Evolutionary conservation across 2,329 filamentous ascomycete species (phyloP).

Genomic region (Orbilia blumenaviensis): DNA sequence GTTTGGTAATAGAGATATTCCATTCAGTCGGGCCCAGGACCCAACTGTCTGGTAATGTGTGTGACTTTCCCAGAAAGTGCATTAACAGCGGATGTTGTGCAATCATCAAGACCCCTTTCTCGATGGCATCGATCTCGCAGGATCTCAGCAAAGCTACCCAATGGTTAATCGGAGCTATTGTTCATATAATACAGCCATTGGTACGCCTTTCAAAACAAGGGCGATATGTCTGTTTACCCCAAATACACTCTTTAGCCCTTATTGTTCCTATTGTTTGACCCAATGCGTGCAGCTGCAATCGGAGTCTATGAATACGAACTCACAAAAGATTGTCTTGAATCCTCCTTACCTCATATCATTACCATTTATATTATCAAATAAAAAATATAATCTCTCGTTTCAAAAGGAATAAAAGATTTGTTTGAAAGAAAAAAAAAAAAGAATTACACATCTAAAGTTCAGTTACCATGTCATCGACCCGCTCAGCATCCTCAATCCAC

Average conservation of each 20-base stretch:
- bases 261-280: constrained; percentile 7
- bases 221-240: neutral
- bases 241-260: neutral
- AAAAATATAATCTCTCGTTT: no score
- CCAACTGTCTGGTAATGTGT: constrained; percentile 30
- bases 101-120: constrained; percentile 37
- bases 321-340: neutral
- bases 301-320: neutral
- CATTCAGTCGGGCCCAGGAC: constrained; percentile 23
- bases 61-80: constrained; percentile 21
- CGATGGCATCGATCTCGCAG: constrained; percentile 6
- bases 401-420: neutral
- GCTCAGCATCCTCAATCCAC: constrained; percentile 33
- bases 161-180: constrained; percentile 2
- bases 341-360: neutral
- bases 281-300: neutral
- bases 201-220: neutral
- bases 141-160: constrained; percentile 7
- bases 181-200: constrained; percentile 46
- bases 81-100: constrained; percentile 25
- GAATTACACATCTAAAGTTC: no score
- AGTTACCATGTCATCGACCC: constrained; percentile 31
- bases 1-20: constrained; percentile 7
- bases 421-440: no score
- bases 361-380: neutral